A percentile compares a stretch with the other conserved stretches of the same genome.
These are phyloP conservation scores for Sclerotinia trifoliorum DNA, from an alignment of 2,329 filamentous ascomycete species.

Conservation along the genomic window DNA sequence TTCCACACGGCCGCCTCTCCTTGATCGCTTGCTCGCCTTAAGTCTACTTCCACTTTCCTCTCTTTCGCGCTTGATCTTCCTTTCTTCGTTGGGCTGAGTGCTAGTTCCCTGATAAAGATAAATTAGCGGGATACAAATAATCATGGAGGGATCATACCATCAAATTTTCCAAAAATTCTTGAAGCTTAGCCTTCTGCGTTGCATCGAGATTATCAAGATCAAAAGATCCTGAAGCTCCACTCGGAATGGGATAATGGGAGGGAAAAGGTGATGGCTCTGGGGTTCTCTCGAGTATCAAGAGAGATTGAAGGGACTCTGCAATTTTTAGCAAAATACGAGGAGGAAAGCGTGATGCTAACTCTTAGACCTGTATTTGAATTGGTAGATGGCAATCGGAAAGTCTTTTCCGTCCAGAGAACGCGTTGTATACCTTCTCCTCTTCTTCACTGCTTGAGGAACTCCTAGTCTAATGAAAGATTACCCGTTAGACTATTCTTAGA, in stretches of 20 bases:
- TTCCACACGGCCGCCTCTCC: background rate
- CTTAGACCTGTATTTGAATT: slow-evolving; percentile 15
- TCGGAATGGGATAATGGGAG: background rate
- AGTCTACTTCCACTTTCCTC: background rate
- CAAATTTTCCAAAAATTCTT: slow-evolving; percentile 12
- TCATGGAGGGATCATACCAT: background rate
- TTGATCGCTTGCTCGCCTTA: background rate
- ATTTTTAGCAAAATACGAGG: background rate
- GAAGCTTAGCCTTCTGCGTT: slow-evolving; percentile 4
- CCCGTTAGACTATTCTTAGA: background rate
- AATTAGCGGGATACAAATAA: background rate
- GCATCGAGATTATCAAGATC: background rate
- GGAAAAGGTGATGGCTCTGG: background rate
- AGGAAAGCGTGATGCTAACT: background rate
- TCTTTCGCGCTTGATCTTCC: background rate
- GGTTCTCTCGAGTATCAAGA: slow-evolving; percentile 8
- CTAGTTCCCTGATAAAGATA: background rate
- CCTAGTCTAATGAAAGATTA: background rate
- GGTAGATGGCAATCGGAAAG: background rate
- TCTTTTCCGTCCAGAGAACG: background rate
- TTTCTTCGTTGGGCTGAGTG: background rate
- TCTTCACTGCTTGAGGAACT: background rate
- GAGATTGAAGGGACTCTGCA: slow-evolving; percentile 10
- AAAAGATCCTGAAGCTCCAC: background rate
- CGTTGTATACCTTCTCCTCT: rapidly evolving